phyloP scores from a whole-genome alignment of 441 rosid species.

The Cnidoscolus chayamansa region DNA sequence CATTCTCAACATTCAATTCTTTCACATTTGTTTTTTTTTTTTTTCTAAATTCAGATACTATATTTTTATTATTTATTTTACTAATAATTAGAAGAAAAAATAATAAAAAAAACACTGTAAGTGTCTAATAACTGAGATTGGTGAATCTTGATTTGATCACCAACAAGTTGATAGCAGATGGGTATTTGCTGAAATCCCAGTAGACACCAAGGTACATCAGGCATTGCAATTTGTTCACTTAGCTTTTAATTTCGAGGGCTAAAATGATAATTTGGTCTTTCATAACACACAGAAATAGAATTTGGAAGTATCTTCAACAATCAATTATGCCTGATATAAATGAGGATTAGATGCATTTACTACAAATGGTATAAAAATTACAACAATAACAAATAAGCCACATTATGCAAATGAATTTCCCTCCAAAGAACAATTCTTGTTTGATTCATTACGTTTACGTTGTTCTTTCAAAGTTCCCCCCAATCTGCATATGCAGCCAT shows the following conservation, averaged over 20 bases:
- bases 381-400: constrained; percentile 10
- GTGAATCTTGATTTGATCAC: neutral
- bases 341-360: constrained; percentile 28
- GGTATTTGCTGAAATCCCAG: neutral
- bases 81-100: too few species aligned
- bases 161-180: neutral
- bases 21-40: too few species aligned
- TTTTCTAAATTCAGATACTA: too few species aligned
- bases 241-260: neutral
- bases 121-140: neutral
- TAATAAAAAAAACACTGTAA: too few species aligned
- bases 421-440: constrained; percentile 19
- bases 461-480: constrained; percentile 53
- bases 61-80: too few species aligned
- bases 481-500: constrained; percentile 85
- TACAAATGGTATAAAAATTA: constrained; percentile 26
- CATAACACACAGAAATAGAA: neutral
- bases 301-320: neutral
- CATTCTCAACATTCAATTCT: too few species aligned
- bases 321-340: neutral
- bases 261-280: neutral
- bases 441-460: constrained; percentile 20
- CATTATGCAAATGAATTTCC: constrained; percentile 20
- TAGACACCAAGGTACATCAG: neutral
- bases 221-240: neutral